A percentile compares a stretch with the other conserved stretches of the same genome.
These are phyloP conservation scores for Nakataea oryzae DNA, from an alignment of 2,329 filamentous ascomycete species.

Conservation along the genomic window DNA sequence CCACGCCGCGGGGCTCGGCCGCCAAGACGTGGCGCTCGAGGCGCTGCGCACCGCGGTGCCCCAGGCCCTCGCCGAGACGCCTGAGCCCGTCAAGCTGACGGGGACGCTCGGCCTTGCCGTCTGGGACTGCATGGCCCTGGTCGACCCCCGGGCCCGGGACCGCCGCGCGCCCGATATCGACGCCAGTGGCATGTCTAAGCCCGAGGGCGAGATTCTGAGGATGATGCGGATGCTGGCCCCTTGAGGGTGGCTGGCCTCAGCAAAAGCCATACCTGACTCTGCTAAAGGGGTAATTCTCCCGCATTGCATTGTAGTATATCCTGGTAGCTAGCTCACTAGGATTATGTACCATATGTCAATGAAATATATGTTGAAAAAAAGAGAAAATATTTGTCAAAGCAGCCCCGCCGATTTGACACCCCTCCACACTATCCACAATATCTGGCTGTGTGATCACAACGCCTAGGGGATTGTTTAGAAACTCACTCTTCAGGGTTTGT, in stretches of 20 bases:
- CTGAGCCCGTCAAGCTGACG: slow-evolving; percentile 29
- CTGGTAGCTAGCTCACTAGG: background rate
- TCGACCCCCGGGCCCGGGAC: slow-evolving; percentile 34
- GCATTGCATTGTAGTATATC: background rate
- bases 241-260: background rate
- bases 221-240: background rate
- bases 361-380: background rate
- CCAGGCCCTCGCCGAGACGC: slow-evolving; percentile 47
- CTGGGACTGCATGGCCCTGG: slow-evolving; percentile 42
- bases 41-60: slow-evolving; percentile 42
- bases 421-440: too few relatives aligned
- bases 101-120: slow-evolving; percentile 34
- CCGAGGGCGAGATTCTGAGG: background rate
- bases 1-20: slow-evolving; percentile 31
- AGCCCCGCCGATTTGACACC: too few relatives aligned
- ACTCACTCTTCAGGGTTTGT: background rate
- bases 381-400: background rate
- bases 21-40: slow-evolving; percentile 31
- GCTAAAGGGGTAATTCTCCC: too few relatives aligned
- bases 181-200: background rate
- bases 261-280: too few relatives aligned
- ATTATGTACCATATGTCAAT: background rate
- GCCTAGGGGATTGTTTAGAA: background rate
- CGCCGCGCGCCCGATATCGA: background rate
- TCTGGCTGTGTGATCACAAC: background rate